phyloP scores from a whole-genome alignment of 106 monocot species.

The Dendrobium nobile region DNA sequence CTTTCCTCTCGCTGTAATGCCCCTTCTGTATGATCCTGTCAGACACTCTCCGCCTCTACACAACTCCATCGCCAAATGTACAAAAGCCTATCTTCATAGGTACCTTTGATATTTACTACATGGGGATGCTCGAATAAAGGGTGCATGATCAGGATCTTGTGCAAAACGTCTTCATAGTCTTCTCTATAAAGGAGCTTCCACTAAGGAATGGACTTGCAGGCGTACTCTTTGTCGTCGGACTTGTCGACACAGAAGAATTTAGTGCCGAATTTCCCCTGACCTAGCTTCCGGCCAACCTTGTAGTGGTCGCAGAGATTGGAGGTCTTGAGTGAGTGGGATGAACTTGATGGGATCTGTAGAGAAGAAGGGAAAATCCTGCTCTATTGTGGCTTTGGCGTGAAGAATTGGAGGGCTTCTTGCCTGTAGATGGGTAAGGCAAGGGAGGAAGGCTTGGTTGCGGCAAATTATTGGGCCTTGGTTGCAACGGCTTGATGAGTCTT shows the following conservation, averaged over 20 bases:
- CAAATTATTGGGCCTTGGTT: too few species aligned
- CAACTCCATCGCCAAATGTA: conserved; percentile 59
- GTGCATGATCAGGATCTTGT: conserved; percentile 74
- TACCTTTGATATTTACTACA: conserved; percentile 69
- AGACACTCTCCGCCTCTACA: conserved; percentile 48
- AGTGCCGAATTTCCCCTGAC: conserved; percentile 77
- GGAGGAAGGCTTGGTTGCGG: too few species aligned
- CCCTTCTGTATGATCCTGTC: conserved; percentile 69
- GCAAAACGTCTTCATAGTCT: conserved; percentile 50
- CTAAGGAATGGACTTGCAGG: conserved; percentile 89
- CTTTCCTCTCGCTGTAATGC: conserved; percentile 73
- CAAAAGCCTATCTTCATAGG: conserved; percentile 64
- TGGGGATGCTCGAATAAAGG: conserved; percentile 62
- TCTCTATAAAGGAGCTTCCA: conserved; percentile 62
- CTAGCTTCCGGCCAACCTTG: conserved; percentile 63
- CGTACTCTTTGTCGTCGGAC: conserved; percentile 43
- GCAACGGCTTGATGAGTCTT: too few species aligned
- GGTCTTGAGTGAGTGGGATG: conserved; percentile 19
- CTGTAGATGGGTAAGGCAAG: too few species aligned
- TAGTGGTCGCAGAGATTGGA: conserved; percentile 67
- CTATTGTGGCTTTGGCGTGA: too few species aligned
- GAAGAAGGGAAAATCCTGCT: too few species aligned
- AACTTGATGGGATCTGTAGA: too few species aligned
- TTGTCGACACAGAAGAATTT: conserved; percentile 63
- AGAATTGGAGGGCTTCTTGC: too few species aligned